A percentile compares a stretch with the other conserved stretches of the same genome.
Evolutionary conservation across 441 rosid species (phyloP).

Genomic region (Theobroma grandiflorum): DNA sequence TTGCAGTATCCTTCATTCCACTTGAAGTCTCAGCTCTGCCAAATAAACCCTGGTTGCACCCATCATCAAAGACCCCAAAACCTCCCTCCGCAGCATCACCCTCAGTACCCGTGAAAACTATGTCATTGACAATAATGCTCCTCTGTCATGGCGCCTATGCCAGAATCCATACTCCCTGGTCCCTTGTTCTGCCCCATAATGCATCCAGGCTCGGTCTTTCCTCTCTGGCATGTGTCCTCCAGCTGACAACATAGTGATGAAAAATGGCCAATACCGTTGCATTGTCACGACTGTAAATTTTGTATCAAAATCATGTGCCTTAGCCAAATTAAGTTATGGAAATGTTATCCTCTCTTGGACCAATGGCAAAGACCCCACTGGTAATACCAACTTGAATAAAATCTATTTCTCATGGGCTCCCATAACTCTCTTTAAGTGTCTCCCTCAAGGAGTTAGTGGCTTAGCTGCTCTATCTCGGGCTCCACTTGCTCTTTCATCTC

Average conservation of each 20-base stretch:
- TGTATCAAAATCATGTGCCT: constrained; percentile 31
- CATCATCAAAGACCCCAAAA: constrained; percentile 19
- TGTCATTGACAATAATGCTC: constrained; percentile 33
- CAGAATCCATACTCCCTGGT: background rate
- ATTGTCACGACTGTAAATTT: constrained; percentile 42
- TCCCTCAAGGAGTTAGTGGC: constrained; percentile 45
- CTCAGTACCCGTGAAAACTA: constrained; percentile 21
- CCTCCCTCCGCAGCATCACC: constrained; percentile 34
- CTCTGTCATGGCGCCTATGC: constrained; percentile 28
- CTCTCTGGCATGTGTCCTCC: constrained; percentile 32
- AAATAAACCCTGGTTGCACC: constrained; percentile 25
- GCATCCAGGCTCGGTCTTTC: constrained; percentile 27
- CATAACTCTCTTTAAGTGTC: constrained; percentile 27
- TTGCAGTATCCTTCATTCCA: background rate
- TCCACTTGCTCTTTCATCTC: constrained; percentile 34
- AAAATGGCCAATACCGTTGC: constrained; percentile 34
- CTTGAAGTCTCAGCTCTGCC: constrained; percentile 8
- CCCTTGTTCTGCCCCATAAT: constrained; percentile 29
- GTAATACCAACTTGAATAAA: constrained; percentile 12
- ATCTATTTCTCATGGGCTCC: constrained; percentile 39
- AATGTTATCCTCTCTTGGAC: constrained; percentile 30
- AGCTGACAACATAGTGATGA: constrained; percentile 25
- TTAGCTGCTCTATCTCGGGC: constrained; percentile 45
- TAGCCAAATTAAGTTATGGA: constrained; percentile 28
- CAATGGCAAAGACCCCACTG: constrained; percentile 32